Percentiles rank a stretch among this genome's conserved stretches.
These are phyloP conservation scores for Lichtheimia corymbifera DNA, from an alignment of 371 early-diverging fungal species.

Conservation along the genomic window DNA sequence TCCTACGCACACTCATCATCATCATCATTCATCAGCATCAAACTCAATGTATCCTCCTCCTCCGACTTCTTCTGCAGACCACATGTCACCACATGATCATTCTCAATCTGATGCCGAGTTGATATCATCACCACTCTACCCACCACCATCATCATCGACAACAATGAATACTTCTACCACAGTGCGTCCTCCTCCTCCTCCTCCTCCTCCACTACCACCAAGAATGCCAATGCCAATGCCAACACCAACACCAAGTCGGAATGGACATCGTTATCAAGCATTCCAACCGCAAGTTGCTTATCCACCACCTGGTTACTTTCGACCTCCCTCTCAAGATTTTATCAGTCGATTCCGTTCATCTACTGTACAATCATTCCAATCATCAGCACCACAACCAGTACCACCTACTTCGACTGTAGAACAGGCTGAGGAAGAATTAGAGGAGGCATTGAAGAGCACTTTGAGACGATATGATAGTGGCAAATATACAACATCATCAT, in stretches of 20 bases:
- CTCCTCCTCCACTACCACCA: background rate
- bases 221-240: conserved; percentile 2
- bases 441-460: background rate
- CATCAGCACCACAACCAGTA: background rate
- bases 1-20: too few species aligned
- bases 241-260: background rate
- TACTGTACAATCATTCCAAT: conserved; percentile 13
- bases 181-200: background rate
- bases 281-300: conserved; percentile 8
- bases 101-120: background rate
- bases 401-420: too few species aligned
- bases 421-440: conserved; percentile 12
- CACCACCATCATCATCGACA: background rate
- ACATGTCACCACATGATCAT: background rate
- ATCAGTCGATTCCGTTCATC: conserved; percentile 14
- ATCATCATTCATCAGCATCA: too few species aligned
- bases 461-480: conserved; percentile 8
- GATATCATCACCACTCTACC: background rate
- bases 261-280: background rate
- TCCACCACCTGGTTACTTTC: conserved; percentile 18
- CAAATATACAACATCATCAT: conserved; percentile 4
- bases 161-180: background rate
- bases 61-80: too few species aligned
- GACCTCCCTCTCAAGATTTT: conserved; percentile 17
- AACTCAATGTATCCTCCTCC: too few species aligned